phyloP scores from a whole-genome alignment of 2,329 filamentous ascomycete genomes.

The Stagonosporopsis vannaccii region DNA sequence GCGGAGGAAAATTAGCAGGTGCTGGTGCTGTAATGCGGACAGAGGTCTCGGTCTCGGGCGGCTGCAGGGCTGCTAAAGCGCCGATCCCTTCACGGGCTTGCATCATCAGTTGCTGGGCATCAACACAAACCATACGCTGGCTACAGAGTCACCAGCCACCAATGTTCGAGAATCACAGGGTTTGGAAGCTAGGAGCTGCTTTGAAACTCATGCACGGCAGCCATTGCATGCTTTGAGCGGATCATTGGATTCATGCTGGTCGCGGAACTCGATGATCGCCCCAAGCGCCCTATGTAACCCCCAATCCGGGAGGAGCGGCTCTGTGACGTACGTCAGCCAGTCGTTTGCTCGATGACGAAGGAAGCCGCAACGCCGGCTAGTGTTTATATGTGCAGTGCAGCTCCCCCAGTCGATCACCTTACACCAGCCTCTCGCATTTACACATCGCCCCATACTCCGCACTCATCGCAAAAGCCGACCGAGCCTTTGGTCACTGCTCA shows the following conservation, averaged over 20 bases:
- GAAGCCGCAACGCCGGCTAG: constrained; percentile 19
- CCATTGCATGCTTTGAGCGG: constrained; percentile 7
- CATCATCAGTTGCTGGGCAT: constrained; percentile 13
- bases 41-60: constrained; percentile 4
- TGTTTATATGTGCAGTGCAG: constrained; percentile 18
- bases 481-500: constrained; percentile 5
- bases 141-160: constrained; percentile 1
- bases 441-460: constrained; percentile 4
- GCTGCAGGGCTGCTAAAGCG: constrained; percentile 14
- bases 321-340: constrained; percentile 17
- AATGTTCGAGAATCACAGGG: neutral
- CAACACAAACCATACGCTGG: constrained; percentile 5
- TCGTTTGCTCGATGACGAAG: constrained; percentile 19
- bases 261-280: constrained; percentile 16
- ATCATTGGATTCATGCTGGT: constrained; percentile 12
- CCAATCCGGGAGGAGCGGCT: constrained; percentile 16
- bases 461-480: neutral
- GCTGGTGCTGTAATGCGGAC: constrained; percentile 3
- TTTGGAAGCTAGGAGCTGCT: neutral
- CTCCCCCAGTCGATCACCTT: constrained; percentile 15
- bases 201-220: constrained; percentile 12
- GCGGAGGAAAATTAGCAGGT: constrained; percentile 10
- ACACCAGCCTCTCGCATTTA: constrained; percentile 9
- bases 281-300: constrained; percentile 11
- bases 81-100: constrained; percentile 10